Conservation (phyloP, 2,329 filamentous ascomycete species). For the Triangularia setosa region DNA sequence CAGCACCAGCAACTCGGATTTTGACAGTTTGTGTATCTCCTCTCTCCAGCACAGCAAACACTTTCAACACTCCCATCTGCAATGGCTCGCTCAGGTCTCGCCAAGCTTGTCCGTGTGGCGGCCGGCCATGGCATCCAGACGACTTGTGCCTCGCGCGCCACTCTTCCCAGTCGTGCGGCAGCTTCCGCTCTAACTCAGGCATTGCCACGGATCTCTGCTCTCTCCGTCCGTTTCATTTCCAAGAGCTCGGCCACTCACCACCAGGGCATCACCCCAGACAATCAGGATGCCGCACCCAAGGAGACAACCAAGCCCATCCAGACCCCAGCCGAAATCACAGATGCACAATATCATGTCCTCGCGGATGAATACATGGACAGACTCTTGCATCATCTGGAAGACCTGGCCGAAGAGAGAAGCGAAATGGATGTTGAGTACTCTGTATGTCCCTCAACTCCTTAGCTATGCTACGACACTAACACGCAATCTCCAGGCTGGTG, state of each 20-base stretch:
- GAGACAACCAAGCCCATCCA: conserved; percentile 36
- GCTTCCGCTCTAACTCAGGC: background rate
- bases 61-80: background rate
- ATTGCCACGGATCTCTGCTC: conserved; percentile 7
- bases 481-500: conserved; percentile 62
- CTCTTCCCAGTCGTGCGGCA: conserved; percentile 19
- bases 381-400: conserved; percentile 61
- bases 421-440: conserved; percentile 87
- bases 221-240: conserved; percentile 28
- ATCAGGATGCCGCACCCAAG: conserved; percentile 42
- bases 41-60: background rate
- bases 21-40: background rate
- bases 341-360: conserved; percentile 70
- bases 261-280: conserved; percentile 57
- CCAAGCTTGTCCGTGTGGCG: conserved; percentile 36
- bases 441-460: conserved; percentile 49
- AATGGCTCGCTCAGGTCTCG: conserved; percentile 34
- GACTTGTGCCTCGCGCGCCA: conserved; percentile 22
- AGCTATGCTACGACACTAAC: conserved; percentile 9
- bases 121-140: conserved; percentile 33
- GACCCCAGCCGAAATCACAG: conserved; percentile 60
- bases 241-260: conserved; percentile 28
- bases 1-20: background rate
- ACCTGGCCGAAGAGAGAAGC: conserved; percentile 65
- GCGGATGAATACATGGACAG: conserved; percentile 70